phyloP scores from a whole-genome alignment of 1,284 basidiomycete genomes.

The Cryptococcus jaspeensis region DNA sequence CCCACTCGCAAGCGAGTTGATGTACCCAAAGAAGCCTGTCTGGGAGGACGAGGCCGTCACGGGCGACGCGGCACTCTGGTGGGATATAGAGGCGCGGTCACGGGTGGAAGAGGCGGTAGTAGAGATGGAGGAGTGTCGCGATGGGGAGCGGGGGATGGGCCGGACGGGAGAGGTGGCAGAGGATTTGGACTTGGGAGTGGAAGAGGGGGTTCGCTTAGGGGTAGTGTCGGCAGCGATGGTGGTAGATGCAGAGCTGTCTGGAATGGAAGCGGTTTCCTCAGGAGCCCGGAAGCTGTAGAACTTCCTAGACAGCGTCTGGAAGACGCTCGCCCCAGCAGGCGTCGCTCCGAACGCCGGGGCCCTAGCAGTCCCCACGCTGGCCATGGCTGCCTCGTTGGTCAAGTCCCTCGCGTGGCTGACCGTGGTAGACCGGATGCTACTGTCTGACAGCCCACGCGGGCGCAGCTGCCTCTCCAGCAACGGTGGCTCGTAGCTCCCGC shows the following conservation, averaged over 20 bases:
- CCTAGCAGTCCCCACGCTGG: conserved; percentile 1
- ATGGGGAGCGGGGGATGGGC: conserved; percentile 17
- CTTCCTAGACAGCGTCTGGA: conserved; percentile 25
- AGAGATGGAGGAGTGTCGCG: conserved; percentile 9
- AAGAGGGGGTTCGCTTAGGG: not conserved
- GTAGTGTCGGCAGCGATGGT: not conserved
- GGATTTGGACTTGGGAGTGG: not conserved
- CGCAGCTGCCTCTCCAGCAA: conserved; percentile 66
- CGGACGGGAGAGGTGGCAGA: conserved; percentile 12
- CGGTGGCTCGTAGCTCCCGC: conserved; percentile 51
- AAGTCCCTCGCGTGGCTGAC: conserved; percentile 35
- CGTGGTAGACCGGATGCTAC: conserved; percentile 82
- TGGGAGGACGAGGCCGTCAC: conserved; percentile 4
- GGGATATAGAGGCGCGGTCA: conserved; percentile 1
- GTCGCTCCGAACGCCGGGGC: conserved; percentile 8
- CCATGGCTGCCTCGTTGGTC: not conserved
- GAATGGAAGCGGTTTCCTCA: conserved; percentile 5
- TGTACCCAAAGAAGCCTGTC: conserved; percentile 16
- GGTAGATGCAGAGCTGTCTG: not conserved
- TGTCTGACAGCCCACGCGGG: conserved; percentile 79
- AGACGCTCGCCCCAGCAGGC: conserved; percentile 8
- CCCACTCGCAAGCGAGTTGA: conserved; percentile 13
- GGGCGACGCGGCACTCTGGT: conserved; percentile 1
- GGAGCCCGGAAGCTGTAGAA: conserved; percentile 22
- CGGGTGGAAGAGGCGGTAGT: conserved; percentile 11